These are phyloP conservation scores for Fusarium vanettenii DNA, from an alignment of 2,329 filamentous ascomycete genomes.

Conservation along the genomic window DNA sequence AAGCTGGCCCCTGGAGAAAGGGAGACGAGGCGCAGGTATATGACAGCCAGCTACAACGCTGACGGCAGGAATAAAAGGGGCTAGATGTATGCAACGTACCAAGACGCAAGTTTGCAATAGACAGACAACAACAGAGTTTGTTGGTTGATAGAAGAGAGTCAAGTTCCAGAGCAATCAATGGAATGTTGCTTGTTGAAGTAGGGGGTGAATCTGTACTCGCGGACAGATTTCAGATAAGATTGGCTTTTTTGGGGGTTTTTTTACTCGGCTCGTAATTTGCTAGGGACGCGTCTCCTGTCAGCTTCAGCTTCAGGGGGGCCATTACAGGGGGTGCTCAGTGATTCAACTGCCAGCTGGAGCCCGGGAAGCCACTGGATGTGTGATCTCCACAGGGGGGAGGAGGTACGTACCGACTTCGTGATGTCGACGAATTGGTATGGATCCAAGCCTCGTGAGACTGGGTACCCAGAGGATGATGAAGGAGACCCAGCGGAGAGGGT, in stretches of 20 bases:
- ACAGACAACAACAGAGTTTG: background rate
- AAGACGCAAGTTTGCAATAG: conserved; percentile 8
- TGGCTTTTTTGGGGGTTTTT: conserved; percentile 17
- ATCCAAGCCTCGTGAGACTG: conserved; percentile 6
- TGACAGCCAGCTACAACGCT: conserved; percentile 10
- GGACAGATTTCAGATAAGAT: conserved; percentile 30
- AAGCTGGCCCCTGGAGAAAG: conserved; percentile 37
- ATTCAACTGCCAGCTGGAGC: conserved; percentile 15
- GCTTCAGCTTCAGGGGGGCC: conserved; percentile 15
- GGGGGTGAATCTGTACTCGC: conserved; percentile 12
- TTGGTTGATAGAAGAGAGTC: conserved; percentile 1
- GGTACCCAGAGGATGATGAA: background rate
- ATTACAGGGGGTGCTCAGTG: conserved; percentile 1
- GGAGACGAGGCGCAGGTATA: conserved; percentile 27
- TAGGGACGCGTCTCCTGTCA: conserved; percentile 26
- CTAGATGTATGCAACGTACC: conserved; percentile 16
- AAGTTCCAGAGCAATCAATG: conserved; percentile 31
- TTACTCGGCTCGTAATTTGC: conserved; percentile 30
- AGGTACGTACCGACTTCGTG: conserved; percentile 24
- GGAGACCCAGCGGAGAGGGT: background rate
- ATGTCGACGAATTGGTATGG: conserved; percentile 6
- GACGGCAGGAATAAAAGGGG: conserved; percentile 13
- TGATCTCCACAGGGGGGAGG: conserved; percentile 27
- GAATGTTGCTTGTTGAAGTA: conserved; percentile 7
- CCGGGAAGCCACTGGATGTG: background rate